These are phyloP conservation scores for Lichtheimia ramosa DNA, from an alignment of 371 early-diverging fungal genomes.

Conservation along the genomic window DNA sequence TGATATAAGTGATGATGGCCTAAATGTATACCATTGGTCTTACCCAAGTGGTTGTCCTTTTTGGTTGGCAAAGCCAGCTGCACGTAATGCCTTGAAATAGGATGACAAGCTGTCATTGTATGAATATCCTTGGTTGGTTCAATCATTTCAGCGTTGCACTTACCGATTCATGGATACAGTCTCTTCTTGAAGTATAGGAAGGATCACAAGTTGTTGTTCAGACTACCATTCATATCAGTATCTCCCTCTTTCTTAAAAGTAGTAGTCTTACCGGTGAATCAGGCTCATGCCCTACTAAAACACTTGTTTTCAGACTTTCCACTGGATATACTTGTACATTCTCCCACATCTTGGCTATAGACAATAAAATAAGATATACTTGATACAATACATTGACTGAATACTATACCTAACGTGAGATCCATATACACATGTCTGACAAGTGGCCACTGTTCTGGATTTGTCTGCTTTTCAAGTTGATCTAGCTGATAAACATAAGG, in stretches of 20 bases:
- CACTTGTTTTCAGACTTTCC: not conserved
- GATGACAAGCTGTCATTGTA: not conserved
- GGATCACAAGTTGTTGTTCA: conserved; percentile 7
- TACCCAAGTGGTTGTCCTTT: not conserved
- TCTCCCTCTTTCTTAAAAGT: not conserved
- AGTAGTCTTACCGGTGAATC: conserved; percentile 6
- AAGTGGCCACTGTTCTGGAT: conserved; percentile 10
- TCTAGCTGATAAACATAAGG: conserved; percentile 6
- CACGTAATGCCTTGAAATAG: not conserved
- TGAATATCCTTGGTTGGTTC: no score
- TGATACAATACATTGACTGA: not conserved
- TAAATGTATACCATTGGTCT: not conserved
- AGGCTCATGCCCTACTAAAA: conserved; percentile 6
- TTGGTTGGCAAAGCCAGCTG: conserved; percentile 3
- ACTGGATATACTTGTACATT: not conserved
- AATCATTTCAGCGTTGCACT: not conserved
- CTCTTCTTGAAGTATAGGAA: conserved; percentile 10
- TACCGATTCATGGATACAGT: conserved; percentile 10
- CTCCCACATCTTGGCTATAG: conserved; percentile 13
- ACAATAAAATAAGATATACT: not conserved
- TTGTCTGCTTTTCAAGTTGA: conserved; percentile 1
- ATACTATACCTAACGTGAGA: conserved; percentile 7
- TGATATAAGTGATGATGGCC: not conserved
- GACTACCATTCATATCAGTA: not conserved
- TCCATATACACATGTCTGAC: conserved; percentile 15